Evolutionary conservation across 345 rosid genomes (phyloP), one percentile per base, ranked within the genome.

Genomic region (Nasturtium officinale): DNA sequence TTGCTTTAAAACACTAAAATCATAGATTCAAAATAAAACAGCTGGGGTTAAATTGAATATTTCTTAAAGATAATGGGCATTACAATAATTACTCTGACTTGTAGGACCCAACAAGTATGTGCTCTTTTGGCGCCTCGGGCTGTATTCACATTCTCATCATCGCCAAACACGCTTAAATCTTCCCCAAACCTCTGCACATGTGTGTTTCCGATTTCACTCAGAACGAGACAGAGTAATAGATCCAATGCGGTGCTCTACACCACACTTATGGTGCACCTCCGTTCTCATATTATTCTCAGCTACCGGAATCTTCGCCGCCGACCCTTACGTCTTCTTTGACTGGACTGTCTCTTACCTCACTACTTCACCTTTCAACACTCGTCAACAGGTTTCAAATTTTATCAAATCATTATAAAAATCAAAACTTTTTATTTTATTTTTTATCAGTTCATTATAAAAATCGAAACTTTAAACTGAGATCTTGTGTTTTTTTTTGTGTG

Each of bases 331-430:
- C 67, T 89, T 82, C 83, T 87, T 73, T 69, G 96, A 92, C 58
- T 92, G 98, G 98, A 90, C 91, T 28, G 88, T 92, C 75, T 90
- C 98, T 48, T 92, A 90, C 75, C 74, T 87, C 72, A 50, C 85
- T 13, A 79, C 80, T 62, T 86, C 88, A 20, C 95, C 98, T 10
- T 86, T 92, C 61, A 90, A 89, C 21, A 74, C 62, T 62, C 90
- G 87, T 53, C 96, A 90, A 45, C 88, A 87, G 96, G 98, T 73
- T 54, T 64, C 28, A 2, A 2, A 21, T 42, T 37, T 37, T n/a
- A n/a, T n/a, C n/a, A n/a, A n/a, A n/a, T n/a, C n/a, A n/a, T n/a
- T n/a, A n/a, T n/a, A n/a, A n/a, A n/a, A n/a, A n/a, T n/a, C n/a
- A n/a, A n/a, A n/a, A n/a, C n/a, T n/a, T n/a, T n/a, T n/a, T n/a